phyloP scores from a whole-genome alignment of 176 grass and related monocot species.

The Rhynchospora pubera region DNA sequence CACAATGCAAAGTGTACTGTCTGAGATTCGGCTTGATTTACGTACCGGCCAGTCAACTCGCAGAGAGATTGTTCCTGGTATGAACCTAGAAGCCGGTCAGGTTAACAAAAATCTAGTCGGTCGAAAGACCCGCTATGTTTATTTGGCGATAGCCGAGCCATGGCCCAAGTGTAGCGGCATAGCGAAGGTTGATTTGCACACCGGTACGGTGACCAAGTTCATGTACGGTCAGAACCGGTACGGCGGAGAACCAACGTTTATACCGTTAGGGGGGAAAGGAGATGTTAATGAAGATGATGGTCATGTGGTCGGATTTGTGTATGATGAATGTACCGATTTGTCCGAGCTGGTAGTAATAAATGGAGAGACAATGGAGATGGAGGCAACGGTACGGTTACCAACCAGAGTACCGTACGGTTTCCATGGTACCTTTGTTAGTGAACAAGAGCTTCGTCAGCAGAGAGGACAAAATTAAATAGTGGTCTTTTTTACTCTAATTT shows the following conservation, averaged over 20 bases:
- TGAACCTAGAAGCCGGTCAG: conserved; percentile 93
- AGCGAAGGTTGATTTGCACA: conserved; percentile 73
- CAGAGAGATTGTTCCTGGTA: conserved; percentile 39
- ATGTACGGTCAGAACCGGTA: conserved; percentile 53
- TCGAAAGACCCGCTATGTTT: conserved; percentile 55
- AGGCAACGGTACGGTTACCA: conserved; percentile 68
- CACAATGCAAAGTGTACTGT: conserved; percentile 61
- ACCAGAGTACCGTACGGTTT: conserved; percentile 84
- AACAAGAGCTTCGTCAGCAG: background rate
- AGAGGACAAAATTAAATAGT: background rate
- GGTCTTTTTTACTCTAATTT: background rate
- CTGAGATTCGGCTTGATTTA: conserved; percentile 76
- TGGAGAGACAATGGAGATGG: conserved; percentile 57
- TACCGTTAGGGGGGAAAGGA: conserved; percentile 24
- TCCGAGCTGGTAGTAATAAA: conserved; percentile 65
- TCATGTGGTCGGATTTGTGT: conserved; percentile 52
- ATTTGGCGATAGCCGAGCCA: conserved; percentile 81
- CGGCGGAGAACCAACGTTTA: conserved; percentile 82
- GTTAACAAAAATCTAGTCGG: conserved; percentile 62
- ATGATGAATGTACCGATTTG: conserved; percentile 34
- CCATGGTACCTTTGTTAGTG: conserved; percentile 69
- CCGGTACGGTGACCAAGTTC: conserved; percentile 43
- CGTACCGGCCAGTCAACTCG: conserved; percentile 53
- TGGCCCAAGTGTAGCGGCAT: conserved; percentile 88
- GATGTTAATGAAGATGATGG: conserved; percentile 61